Conservation (phyloP, 257 asterid genomes). For the Ocimum tenuiflorum region DNA sequence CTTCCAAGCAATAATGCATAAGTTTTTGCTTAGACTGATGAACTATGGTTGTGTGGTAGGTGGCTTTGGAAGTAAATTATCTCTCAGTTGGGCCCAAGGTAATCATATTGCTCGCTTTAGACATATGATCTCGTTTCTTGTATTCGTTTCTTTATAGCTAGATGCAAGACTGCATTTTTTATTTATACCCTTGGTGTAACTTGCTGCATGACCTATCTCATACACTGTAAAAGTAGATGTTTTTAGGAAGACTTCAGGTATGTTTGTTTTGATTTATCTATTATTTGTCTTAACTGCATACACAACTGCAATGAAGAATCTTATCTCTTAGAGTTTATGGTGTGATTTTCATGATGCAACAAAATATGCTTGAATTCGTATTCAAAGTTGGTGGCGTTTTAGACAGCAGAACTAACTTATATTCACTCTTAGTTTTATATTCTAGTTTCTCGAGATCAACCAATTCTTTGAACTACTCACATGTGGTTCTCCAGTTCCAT, state of each 20-base stretch:
- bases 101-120: constrained; percentile 5
- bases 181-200: no score
- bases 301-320: neutral
- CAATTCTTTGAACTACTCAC: no score
- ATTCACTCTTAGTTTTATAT: neutral
- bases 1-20: neutral
- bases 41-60: constrained; percentile 17
- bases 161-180: neutral
- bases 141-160: neutral
- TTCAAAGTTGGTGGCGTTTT: neutral
- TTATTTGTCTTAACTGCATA: neutral
- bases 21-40: constrained; percentile 6
- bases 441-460: no score
- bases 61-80: constrained; percentile 17
- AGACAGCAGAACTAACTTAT: no score
- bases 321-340: neutral
- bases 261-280: neutral
- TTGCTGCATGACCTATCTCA: neutral
- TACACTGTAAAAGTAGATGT: neutral
- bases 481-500: no score
- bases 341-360: neutral
- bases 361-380: neutral
- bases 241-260: neutral
- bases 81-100: constrained; percentile 31
- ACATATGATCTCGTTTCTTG: neutral